phyloP scores from a whole-genome alignment of 345 rosid genomes.

The Kandelia obovata region DNA sequence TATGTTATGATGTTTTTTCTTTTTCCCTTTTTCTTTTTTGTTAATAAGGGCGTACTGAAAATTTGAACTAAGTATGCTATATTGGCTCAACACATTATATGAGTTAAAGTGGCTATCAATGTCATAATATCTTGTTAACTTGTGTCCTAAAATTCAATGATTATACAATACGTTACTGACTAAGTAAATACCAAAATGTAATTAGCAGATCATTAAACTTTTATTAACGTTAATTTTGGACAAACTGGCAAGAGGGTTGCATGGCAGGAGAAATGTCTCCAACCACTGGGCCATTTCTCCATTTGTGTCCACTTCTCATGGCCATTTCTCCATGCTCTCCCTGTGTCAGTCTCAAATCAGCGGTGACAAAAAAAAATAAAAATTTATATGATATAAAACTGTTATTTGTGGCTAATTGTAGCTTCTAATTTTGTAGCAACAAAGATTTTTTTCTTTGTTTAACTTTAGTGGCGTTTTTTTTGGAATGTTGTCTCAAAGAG shows the following conservation, averaged over 20 bases:
- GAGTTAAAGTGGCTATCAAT: no score
- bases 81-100: no score
- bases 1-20: no score
- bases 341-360: background rate
- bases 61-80: no score
- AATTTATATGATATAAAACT: background rate
- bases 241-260: conserved; percentile 26
- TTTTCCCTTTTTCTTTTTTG: no score
- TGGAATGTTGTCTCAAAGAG: conserved; percentile 31
- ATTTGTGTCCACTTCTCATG: conserved; percentile 17
- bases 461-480: background rate
- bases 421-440: no score
- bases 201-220: background rate
- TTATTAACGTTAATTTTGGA: conserved; percentile 2
- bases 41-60: no score
- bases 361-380: no score
- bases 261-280: conserved; percentile 28
- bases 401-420: no score
- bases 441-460: background rate
- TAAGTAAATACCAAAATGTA: background rate
- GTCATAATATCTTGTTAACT: no score
- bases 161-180: no score
- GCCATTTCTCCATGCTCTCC: background rate
- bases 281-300: conserved; percentile 25
- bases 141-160: no score